Conservation (phyloP, 2,329 filamentous ascomycete genomes). For the Cytospora piceicola region DNA sequence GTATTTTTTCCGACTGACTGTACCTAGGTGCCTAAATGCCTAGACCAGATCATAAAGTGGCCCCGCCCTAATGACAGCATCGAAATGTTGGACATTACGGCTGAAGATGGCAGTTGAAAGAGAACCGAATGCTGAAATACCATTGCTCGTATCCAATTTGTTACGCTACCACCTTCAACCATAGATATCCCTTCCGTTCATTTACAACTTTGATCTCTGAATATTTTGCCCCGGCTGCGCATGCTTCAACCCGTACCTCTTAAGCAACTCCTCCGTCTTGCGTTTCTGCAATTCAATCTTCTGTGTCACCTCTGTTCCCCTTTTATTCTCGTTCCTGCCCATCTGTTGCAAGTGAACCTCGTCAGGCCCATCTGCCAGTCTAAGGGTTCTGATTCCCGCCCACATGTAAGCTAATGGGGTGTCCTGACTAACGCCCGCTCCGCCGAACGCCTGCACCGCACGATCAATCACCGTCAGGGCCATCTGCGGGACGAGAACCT, state of each 20-base stretch:
- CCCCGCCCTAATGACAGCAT: conserved; percentile 25
- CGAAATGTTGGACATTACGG: background rate
- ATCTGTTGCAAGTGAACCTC: conserved; percentile 90
- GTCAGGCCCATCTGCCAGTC: conserved; percentile 91
- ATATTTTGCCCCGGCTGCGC: conserved; percentile 58
- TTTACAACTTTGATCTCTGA: conserved; percentile 50
- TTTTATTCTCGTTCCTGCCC: conserved; percentile 79
- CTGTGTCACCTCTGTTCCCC: conserved; percentile 62
- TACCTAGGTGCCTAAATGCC: background rate
- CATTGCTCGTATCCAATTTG: background rate
- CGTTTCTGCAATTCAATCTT: conserved; percentile 67
- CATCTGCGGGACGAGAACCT: conserved; percentile 84
- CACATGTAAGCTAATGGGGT: conserved; percentile 88
- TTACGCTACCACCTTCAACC: background rate
- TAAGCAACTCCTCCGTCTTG: conserved; percentile 68
- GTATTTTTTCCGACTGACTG: too few relatives aligned
- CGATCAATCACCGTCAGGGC: conserved; percentile 89
- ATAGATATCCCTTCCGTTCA: background rate
- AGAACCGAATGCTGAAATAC: too few relatives aligned
- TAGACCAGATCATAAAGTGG: background rate
- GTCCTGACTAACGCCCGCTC: conserved; percentile 89
- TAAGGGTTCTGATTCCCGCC: conserved; percentile 77
- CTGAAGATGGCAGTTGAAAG: too few relatives aligned
- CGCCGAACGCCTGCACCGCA: conserved; percentile 90
- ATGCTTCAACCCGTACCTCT: conserved; percentile 54